Evolutionary conservation across 306 rosid genomes (phyloP).

Genomic region (Medicago ruthenica): DNA sequence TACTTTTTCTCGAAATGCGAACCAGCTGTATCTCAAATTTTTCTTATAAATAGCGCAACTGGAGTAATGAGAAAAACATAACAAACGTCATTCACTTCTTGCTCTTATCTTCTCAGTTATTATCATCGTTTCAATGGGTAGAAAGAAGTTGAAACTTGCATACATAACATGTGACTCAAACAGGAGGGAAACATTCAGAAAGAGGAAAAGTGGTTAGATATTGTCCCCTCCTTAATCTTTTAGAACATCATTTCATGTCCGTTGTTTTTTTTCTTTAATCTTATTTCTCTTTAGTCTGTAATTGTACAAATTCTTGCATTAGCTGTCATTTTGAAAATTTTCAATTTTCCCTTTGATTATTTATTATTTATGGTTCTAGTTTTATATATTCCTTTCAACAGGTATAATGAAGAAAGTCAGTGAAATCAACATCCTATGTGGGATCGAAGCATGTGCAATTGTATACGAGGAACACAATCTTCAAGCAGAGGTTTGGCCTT

Average conservation of each 20-base stretch:
- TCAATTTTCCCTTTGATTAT: not conserved
- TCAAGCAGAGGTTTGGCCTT: constrained; percentile 53
- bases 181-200: not conserved
- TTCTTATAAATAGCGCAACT: not conserved
- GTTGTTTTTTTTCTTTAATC: too few species aligned
- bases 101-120: not conserved
- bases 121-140: not conserved
- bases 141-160: not conserved
- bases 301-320: not conserved
- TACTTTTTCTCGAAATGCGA: not conserved
- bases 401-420: constrained; percentile 20
- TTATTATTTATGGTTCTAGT: not conserved
- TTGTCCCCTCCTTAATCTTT: not conserved
- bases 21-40: not conserved
- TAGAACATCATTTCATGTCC: too few species aligned
- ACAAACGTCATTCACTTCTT: not conserved
- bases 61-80: not conserved
- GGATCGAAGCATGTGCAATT: constrained; percentile 44
- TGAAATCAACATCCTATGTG: constrained; percentile 36
- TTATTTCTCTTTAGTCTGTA: not conserved
- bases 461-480: constrained; percentile 22
- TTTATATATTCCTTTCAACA: too few species aligned
- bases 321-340: not conserved
- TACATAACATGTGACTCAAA: not conserved
- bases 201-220: not conserved